Evolutionary conservation across 306 rosid genomes (phyloP), one percentile per base, ranked within the genome.

Genomic region (Pyrus communis): DNA sequence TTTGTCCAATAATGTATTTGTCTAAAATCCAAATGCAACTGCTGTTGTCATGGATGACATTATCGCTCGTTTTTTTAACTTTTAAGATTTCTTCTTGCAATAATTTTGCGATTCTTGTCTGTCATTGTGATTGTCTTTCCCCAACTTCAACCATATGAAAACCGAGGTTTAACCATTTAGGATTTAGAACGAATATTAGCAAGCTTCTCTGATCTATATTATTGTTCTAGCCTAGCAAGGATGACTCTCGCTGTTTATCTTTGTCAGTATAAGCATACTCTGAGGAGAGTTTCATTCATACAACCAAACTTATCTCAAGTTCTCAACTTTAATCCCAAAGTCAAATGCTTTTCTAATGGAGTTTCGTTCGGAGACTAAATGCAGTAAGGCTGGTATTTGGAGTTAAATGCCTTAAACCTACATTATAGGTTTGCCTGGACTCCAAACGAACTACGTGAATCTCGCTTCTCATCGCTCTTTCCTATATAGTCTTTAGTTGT

Each of bases 21-120:
- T 76, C 66, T 60, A 71, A 75, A 82, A 65, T 73, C 79, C 79
- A 80, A 82, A 80, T 55, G 74, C 71, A 74, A 78, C 73, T 13
- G 77, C 84, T 75, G 67, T 82, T 78, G 64, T 67, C 64, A 67
- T 75, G 75, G 74, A 58, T 68, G 63, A 64, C 45, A 43, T 5
- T 75, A 64, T 54, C 55, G 75, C 30, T 54, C 28, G 2, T 65
- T 63, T 22, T 28, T 61, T 62, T 7, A 22, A 64, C 46, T 28
- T 49, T 8, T 10, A 35, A 66, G 49, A 66, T 66, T 66, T 66
- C 8, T 66, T 10, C 70, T 11, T 35, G 51, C 7, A 18, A 21
- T 63, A 15, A 63, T 63, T 10, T 38, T 71, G 55, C 19, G 42
- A 54, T 45, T 9, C 43, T 7, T 46, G 14, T 38, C 27, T 42